A percentile compares a stretch with the other conserved stretches of the same genome.
Evolutionary conservation across 2,329 filamentous ascomycete genomes (phyloP).

Genomic region (Fusarium avenaceum): DNA sequence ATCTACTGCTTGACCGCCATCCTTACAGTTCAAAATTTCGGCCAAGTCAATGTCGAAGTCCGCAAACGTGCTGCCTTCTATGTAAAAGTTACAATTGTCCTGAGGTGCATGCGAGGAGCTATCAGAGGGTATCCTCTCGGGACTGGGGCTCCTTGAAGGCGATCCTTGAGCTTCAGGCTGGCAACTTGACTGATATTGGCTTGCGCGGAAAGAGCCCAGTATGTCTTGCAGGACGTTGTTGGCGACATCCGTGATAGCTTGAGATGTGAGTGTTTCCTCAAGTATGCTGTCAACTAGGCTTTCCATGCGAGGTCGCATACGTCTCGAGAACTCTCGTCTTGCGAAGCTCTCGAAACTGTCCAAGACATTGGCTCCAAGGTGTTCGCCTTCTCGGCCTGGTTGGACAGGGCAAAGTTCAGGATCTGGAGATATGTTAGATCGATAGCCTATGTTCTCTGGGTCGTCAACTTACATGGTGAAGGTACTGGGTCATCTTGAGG

Average conservation of each 20-base stretch:
- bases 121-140: accelerated
- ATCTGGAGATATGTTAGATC: background rate
- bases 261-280: background rate
- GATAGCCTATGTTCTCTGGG: no score
- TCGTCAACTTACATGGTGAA: constrained; percentile 2
- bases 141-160: background rate
- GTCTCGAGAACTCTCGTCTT: background rate
- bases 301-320: background rate
- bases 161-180: background rate
- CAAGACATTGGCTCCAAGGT: accelerated
- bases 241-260: background rate
- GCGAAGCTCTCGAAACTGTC: background rate
- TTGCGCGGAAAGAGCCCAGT: background rate
- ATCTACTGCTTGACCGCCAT: background rate
- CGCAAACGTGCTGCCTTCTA: background rate
- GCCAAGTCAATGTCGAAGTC: background rate
- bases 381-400: background rate
- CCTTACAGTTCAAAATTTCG: background rate
- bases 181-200: background rate
- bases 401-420: background rate
- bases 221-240: background rate
- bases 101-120: background rate
- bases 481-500: background rate
- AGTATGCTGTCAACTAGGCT: background rate
- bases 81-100: background rate